These are phyloP conservation scores for Picochlorum costavermella DNA, from an alignment of 139 green algal genomes.

Conservation along the genomic window DNA sequence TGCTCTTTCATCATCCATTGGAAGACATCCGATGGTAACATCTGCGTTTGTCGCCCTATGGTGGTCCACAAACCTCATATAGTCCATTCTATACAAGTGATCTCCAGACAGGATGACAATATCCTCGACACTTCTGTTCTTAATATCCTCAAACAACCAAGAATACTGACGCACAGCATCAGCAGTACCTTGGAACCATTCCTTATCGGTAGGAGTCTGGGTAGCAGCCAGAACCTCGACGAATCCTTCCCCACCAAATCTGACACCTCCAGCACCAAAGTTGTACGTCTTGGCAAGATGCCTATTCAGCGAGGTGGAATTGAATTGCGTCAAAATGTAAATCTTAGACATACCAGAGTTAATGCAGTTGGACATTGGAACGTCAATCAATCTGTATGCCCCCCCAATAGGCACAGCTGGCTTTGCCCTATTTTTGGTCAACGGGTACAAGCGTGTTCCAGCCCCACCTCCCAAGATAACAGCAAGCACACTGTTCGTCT, in stretches of 20 bases:
- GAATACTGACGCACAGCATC: slow-evolving; percentile 95
- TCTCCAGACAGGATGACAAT: slow-evolving; percentile 93
- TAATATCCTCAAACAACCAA: slow-evolving; percentile 90
- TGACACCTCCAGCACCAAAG: slow-evolving; percentile 70
- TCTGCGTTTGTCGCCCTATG: slow-evolving; percentile 84
- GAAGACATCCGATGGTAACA: slow-evolving; percentile 90
- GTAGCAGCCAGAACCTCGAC: slow-evolving; percentile 93
- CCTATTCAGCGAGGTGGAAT: slow-evolving; percentile 96
- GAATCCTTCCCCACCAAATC: slow-evolving; percentile 81
- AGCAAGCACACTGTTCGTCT: slow-evolving; percentile 41
- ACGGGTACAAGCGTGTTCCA: slow-evolving; percentile 81
- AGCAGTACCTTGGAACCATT: slow-evolving; percentile 90
- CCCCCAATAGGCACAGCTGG: slow-evolving; percentile 96
- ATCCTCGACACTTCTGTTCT: slow-evolving; percentile 88
- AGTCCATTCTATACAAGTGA: slow-evolving; percentile 58
- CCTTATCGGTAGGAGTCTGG: slow-evolving; percentile 65
- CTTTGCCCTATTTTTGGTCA: slow-evolving; percentile 89
- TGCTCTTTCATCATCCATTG: slow-evolving; percentile 71
- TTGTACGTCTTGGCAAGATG: slow-evolving; percentile 96
- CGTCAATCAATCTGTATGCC: slow-evolving; percentile 96
- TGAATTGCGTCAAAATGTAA: slow-evolving; percentile 97
- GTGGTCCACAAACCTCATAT: slow-evolving; percentile 87
- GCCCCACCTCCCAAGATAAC: slow-evolving; percentile 90
- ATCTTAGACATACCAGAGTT: slow-evolving; percentile 97
- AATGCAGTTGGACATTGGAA: slow-evolving; percentile 99